phyloP scores from a whole-genome alignment of 345 rosid species.

The Aegle marmelos region DNA sequence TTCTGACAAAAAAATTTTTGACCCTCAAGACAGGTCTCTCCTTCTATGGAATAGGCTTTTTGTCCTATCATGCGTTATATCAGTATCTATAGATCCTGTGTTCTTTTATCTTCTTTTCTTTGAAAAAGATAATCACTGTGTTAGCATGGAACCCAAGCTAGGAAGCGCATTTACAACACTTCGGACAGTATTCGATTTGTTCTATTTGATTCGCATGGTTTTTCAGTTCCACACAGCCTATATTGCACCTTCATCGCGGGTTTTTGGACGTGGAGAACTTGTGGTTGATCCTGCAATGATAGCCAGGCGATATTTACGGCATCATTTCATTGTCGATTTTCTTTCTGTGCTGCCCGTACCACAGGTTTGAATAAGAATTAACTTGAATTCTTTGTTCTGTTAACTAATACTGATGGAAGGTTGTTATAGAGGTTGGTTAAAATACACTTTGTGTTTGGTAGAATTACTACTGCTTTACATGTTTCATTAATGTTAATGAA shows the following conservation, averaged over 20 bases:
- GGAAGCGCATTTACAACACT: constrained; percentile 57
- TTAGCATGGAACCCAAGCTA: constrained; percentile 54
- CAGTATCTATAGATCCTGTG: constrained; percentile 81
- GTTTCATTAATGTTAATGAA: not conserved
- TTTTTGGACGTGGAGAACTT: constrained; percentile 90
- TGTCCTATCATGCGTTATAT: constrained; percentile 65
- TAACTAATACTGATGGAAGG: not conserved
- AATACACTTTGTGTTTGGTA: not conserved
- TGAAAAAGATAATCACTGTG: constrained; percentile 43
- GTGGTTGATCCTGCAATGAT: constrained; percentile 79
- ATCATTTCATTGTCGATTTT: constrained; percentile 68
- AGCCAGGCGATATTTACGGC: constrained; percentile 54
- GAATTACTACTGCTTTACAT: not conserved
- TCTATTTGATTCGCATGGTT: constrained; percentile 66
- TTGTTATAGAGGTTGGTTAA: not conserved
- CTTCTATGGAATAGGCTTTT: constrained; percentile 78
- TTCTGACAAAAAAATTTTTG: constrained; percentile 61
- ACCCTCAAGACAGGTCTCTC: constrained; percentile 81
- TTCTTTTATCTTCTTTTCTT: constrained; percentile 79
- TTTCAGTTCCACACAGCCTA: constrained; percentile 83
- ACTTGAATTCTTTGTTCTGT: not conserved
- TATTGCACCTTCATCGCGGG: constrained; percentile 85
- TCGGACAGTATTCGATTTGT: constrained; percentile 58
- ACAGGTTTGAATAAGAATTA: constrained; percentile 46
- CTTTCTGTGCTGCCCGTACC: constrained; percentile 75